Evolutionary conservation across 805 yeast species (phyloP).

Genomic region (Priceomyces melissophilus): DNA sequence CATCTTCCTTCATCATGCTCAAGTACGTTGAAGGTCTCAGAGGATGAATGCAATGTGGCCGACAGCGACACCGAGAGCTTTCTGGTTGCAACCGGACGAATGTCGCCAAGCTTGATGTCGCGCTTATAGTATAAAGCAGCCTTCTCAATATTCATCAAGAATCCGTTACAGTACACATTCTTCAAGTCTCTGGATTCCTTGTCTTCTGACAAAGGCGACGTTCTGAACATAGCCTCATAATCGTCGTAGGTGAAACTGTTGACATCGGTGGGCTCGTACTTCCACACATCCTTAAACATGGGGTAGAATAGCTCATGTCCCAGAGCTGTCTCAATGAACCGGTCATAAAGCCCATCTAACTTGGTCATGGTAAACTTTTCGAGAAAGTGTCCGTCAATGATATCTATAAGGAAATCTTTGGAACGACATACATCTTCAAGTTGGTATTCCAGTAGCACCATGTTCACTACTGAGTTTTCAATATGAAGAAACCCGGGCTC

Average conservation of each 20-base stretch:
- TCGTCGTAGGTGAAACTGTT: slow-evolving; percentile 11
- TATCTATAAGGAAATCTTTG: slow-evolving; percentile 8
- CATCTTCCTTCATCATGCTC: no score
- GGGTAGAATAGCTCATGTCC: slow-evolving; percentile 1
- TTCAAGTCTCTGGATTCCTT: slow-evolving; percentile 3
- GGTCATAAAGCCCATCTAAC: slow-evolving; percentile 12
- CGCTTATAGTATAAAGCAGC: slow-evolving; percentile 5
- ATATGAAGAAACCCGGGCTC: slow-evolving; percentile 8
- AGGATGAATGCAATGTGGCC: no score
- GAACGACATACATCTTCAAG: slow-evolving; percentile 6
- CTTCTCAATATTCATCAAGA: slow-evolving; percentile 20
- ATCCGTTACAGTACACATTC: slow-evolving; percentile 9
- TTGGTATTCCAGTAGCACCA: slow-evolving; percentile 14
- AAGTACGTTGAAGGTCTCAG: no score
- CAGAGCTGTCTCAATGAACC: not conserved
- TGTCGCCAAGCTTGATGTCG: no score
- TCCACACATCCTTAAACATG: slow-evolving; percentile 17
- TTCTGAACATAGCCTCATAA: slow-evolving; percentile 9
- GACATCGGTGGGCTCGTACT: slow-evolving; percentile 14
- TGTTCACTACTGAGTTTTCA: slow-evolving; percentile 15
- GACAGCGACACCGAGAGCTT: no score
- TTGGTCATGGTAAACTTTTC: slow-evolving; percentile 16
- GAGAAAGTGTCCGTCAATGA: slow-evolving; percentile 11
- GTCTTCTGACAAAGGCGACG: slow-evolving; percentile 6
- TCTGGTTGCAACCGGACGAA: no score